Evolutionary conservation across 2,329 filamentous ascomycete genomes (phyloP).

Genomic region (Hypoxylon sp.): DNA sequence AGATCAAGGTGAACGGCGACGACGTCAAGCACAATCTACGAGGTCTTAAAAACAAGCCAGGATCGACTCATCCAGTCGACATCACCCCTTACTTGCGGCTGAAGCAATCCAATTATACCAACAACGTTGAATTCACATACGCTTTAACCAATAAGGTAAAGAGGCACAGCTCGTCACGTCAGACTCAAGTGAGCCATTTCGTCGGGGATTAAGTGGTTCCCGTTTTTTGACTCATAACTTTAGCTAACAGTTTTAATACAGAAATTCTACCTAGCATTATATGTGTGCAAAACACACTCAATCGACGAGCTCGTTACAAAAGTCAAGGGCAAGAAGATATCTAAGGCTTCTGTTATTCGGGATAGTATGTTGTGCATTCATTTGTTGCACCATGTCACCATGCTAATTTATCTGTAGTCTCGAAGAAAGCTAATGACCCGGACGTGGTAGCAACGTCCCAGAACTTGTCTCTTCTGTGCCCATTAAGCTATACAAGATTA

Average conservation of each 20-base stretch:
- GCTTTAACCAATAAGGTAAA: slow-evolving; percentile 89
- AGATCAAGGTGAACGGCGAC: slow-evolving; percentile 89
- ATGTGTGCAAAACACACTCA: slow-evolving; percentile 80
- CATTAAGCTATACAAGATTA: slow-evolving; percentile 88
- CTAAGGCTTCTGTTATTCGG: slow-evolving; percentile 83
- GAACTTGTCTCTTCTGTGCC: slow-evolving; percentile 92
- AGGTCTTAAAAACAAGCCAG: slow-evolving; percentile 95
- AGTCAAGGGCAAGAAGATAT: slow-evolving; percentile 79
- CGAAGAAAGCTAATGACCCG: slow-evolving; percentile 83
- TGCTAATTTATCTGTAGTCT: slow-evolving; percentile 69
- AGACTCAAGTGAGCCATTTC: slow-evolving; percentile 51
- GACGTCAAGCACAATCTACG: slow-evolving; percentile 95
- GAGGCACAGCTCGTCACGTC: slow-evolving; percentile 48
- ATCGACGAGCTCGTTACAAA: slow-evolving; percentile 79
- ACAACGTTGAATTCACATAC: slow-evolving; percentile 89
- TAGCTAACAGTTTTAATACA: slow-evolving; percentile 56
- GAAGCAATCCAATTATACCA: slow-evolving; percentile 76
- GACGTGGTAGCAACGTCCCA: slow-evolving; percentile 92
- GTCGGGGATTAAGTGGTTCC: slow-evolving; percentile 42
- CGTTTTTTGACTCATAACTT: slow-evolving; percentile 16
- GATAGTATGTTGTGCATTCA: slow-evolving; percentile 75
- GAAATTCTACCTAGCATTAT: slow-evolving; percentile 81
- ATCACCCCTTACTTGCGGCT: slow-evolving; percentile 84
- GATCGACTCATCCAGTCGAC: slow-evolving; percentile 93
- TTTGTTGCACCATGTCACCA: background rate